Evolutionary conservation across 2,329 filamentous ascomycete species (phyloP).

Genomic region (Magnaporthiopsis incrustans): DNA sequence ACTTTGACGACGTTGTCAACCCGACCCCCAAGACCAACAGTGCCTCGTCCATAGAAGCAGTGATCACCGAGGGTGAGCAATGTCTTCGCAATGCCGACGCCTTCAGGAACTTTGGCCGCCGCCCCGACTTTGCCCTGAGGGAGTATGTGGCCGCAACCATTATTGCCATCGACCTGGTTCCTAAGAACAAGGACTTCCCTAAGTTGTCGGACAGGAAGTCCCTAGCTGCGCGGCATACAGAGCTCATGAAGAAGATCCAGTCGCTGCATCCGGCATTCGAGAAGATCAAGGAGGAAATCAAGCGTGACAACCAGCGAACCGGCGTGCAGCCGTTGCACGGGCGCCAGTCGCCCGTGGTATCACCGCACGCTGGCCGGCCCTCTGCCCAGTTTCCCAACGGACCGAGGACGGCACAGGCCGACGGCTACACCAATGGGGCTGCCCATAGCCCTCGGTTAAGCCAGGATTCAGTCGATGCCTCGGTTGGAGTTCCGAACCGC

Average conservation of each 20-base stretch:
- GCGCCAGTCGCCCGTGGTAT: neutral
- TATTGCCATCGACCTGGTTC: constrained; percentile 69
- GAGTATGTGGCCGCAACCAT: constrained; percentile 79
- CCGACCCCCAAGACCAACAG: constrained; percentile 37
- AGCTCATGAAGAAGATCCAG: constrained; percentile 42
- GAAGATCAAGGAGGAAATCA: constrained; percentile 50
- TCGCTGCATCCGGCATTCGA: constrained; percentile 42
- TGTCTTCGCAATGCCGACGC: constrained; percentile 53
- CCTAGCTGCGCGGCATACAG: constrained; percentile 37
- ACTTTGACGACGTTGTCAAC: constrained; percentile 45
- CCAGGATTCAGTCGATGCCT: constrained; percentile 18
- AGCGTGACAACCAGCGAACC: constrained; percentile 54
- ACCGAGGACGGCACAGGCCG: neutral
- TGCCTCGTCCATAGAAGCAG: constrained; percentile 42
- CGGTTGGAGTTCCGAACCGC: too few species aligned
- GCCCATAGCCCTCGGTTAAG: constrained; percentile 1
- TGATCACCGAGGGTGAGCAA: constrained; percentile 44
- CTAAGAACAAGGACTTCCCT: constrained; percentile 65
- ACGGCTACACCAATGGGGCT: too few species aligned
- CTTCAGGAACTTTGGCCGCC: constrained; percentile 51
- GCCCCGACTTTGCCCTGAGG: constrained; percentile 65
- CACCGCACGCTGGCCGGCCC: neutral
- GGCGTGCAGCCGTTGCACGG: constrained; percentile 40
- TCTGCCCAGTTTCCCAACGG: neutral
- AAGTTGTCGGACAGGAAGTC: constrained; percentile 48